Evolutionary conservation across 257 asterid species (phyloP).

Genomic region (Knoxia roxburghii): DNA sequence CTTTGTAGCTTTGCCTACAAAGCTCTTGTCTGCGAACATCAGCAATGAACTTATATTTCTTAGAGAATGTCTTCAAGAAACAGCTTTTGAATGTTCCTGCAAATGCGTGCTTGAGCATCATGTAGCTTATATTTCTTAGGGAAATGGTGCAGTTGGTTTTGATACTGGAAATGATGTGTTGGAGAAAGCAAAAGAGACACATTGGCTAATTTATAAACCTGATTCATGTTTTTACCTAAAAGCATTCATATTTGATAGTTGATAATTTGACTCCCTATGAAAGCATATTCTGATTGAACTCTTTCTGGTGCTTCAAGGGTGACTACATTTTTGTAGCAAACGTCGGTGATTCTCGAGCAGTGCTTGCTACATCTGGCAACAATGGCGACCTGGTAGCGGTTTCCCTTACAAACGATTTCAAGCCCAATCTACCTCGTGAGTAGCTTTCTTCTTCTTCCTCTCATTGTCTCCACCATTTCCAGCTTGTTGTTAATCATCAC

Average conservation of each 20-base stretch:
- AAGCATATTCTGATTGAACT: background rate
- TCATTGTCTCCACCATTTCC: background rate
- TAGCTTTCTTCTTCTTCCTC: constrained; percentile 14
- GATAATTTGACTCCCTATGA: too few relatives aligned
- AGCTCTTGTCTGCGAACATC: too few relatives aligned
- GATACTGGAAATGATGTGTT: too few relatives aligned
- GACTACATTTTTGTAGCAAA: constrained; percentile 64
- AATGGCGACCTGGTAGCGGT: constrained; percentile 59
- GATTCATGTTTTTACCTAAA: background rate
- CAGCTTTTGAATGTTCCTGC: too few relatives aligned
- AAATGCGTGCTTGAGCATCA: too few relatives aligned
- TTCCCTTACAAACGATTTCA: constrained; percentile 86
- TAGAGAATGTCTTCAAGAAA: too few relatives aligned
- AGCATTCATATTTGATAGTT: too few relatives aligned
- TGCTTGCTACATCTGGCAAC: constrained; percentile 65
- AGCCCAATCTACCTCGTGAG: constrained; percentile 90
- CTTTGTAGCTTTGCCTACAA: too few relatives aligned
- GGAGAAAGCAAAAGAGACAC: background rate
- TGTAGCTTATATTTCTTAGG: too few relatives aligned
- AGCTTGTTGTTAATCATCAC: background rate
- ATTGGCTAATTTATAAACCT: background rate
- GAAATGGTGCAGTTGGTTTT: too few relatives aligned
- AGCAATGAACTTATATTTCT: too few relatives aligned
- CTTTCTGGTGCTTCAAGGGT: constrained; percentile 50
- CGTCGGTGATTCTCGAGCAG: constrained; percentile 97